These are phyloP conservation scores for Alopecurus myosuroides DNA, from an alignment of 176 grass and related monocot genomes.

Conservation along the genomic window DNA sequence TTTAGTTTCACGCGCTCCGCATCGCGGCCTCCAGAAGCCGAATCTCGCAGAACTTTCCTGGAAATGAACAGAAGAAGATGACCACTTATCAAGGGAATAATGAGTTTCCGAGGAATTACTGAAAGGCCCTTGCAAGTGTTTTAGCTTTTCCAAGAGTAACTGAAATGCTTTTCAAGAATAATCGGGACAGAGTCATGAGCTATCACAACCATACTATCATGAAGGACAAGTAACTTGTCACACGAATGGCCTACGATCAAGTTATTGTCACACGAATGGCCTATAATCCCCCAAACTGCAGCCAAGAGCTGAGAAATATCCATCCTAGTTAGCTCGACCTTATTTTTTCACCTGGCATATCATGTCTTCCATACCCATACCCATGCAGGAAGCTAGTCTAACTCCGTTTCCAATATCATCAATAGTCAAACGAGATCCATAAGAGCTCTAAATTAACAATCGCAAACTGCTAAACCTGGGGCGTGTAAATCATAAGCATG, in stretches of 20 bases:
- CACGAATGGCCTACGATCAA: neutral
- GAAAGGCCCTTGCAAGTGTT: neutral
- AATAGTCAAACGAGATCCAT: neutral
- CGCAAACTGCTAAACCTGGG: neutral
- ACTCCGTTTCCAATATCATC: neutral
- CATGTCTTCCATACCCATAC: neutral
- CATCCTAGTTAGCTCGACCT: neutral
- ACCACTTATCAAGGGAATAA: neutral
- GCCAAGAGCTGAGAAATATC: neutral
- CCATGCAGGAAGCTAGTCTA: neutral
- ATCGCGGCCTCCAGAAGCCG: constrained; percentile 71
- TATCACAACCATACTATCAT: neutral
- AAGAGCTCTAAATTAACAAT: neutral
- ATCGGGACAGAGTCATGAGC: neutral
- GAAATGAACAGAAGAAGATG: constrained; percentile 13
- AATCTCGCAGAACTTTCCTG: constrained; percentile 82
- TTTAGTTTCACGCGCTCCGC: constrained; percentile 82
- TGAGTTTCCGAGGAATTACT: neutral
- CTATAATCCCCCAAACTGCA: neutral
- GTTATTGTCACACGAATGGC: neutral
- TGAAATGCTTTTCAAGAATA: neutral
- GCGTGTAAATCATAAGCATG: neutral
- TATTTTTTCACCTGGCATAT: neutral
- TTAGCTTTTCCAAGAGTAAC: neutral
- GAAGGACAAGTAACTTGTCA: neutral